Conservation (phyloP, 257 asterid genomes). For the Prunella vulgaris region DNA sequence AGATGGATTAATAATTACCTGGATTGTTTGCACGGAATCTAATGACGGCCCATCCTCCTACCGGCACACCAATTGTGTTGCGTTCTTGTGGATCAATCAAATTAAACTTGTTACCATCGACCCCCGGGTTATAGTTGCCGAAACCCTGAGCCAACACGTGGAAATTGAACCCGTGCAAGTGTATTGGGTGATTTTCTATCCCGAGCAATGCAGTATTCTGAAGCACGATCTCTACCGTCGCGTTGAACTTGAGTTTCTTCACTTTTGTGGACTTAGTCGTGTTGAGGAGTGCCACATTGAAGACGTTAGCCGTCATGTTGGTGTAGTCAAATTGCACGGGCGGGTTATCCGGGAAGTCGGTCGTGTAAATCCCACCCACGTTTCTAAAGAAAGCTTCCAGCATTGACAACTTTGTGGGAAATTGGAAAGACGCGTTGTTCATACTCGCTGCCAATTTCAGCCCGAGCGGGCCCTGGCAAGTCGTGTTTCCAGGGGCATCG, state of each 20-base stretch:
- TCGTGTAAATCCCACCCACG: constrained; percentile 42
- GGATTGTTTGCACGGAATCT: constrained; percentile 61
- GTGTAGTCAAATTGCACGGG: constrained; percentile 48
- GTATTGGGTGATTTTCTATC: constrained; percentile 58
- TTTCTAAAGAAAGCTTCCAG: constrained; percentile 53
- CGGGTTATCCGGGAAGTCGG: constrained; percentile 47
- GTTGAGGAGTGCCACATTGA: constrained; percentile 23
- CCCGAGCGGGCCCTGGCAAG: constrained; percentile 48
- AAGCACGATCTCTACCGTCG: constrained; percentile 44
- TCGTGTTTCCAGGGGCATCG: constrained; percentile 30
- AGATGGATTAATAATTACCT: constrained; percentile 35
- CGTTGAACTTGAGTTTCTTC: constrained; percentile 38
- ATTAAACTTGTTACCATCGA: constrained; percentile 37
- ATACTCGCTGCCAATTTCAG: constrained; percentile 52
- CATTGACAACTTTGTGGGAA: constrained; percentile 45
- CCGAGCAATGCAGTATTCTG: constrained; percentile 56
- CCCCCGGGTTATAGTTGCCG: constrained; percentile 40
- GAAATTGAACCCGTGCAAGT: constrained; percentile 60
- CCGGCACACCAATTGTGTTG: constrained; percentile 58
- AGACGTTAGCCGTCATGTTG: constrained; percentile 17
- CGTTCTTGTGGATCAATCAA: constrained; percentile 49
- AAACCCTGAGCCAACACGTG: constrained; percentile 55
- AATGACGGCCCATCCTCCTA: constrained; percentile 64
- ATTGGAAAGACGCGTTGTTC: constrained; percentile 67
- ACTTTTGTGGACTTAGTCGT: constrained; percentile 47